Evolutionary conservation across 2,329 filamentous ascomycete genomes (phyloP), one percentile per base, ranked within the genome.

Genomic region (Penicillium sp.): DNA sequence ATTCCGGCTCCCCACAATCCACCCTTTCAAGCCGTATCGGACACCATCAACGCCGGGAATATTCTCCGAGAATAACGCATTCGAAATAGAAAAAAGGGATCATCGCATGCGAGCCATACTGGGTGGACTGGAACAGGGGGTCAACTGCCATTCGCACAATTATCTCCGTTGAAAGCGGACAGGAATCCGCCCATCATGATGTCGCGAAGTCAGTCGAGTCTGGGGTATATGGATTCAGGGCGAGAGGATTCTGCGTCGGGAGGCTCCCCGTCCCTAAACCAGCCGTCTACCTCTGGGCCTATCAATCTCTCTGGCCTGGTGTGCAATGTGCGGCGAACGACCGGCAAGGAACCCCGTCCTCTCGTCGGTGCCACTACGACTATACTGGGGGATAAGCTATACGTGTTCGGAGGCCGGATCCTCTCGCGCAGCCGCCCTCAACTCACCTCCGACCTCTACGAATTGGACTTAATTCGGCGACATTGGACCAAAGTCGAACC

Each of bases 351-450:
- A 64, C 93, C 93, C 3, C 88, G 87, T 62, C 87, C 93, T 3
- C 75, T 97, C 2, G 93, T 98, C 0, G 93, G 93, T 29, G 91
- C 93, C 5, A 96, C 93, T 0, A 97, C 93, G 0, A 97, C 93
- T 0, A 87, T 97, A 42, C 70, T 98, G 1, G 93, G 91, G 26
- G 93, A 98, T 69, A 96, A 94, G 68, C 77, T 98, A 21, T 98
- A 95, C 67, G 90, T 97, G 3, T 98, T 97, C 73, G 93, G 93
- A 41, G 93, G 93, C 7, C 80, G 91, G 46, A 82, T 94, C 59
- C 72, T 97, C 45, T 96, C 93, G 13, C 77, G 88, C 57, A 91
- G 83, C 56, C 82, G 87, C 48, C 88, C 90, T 8, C 84, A 88
- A 44, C 74, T 98, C 53, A 96, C 90, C 0, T 85, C 89, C 6